Base-by-base conservation (phyloP, 768 basidiomycete genomes). In the button mushroom (Agaricus bisporus) region DNA sequence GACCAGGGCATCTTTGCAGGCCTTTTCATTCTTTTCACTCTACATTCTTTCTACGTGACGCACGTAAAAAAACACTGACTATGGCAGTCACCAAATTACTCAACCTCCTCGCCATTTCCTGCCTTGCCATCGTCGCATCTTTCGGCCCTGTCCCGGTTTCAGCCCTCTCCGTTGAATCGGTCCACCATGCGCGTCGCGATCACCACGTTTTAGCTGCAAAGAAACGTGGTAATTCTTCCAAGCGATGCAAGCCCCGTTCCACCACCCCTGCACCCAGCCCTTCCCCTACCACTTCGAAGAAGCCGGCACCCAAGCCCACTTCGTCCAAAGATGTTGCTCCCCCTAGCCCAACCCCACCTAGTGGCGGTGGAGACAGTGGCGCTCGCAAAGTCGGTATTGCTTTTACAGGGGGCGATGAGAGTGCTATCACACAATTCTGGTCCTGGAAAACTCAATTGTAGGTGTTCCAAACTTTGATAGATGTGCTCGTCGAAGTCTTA, bases 391-490 rank as follows among this genome's bases (percentile, higher is more conserved):
- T 78, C 41, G 80, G 88, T 57, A 64, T 86, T 17, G 85, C 77
- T 18, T 92, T 88, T 85, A 75, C 84, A 36, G 78, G 82, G 53
- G 75, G 77, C 49, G 71, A 80, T 55, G 70, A 74, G 55, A 52
- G 67, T 32, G 66, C 75, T 44, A 73, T 92, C 43, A 59, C 66
- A 12, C 69, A 77, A 60, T 90, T 80, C 64, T 69, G 73, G 48
- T 77, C 75, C 22, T 53, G 36, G 26, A 69, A 74, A 3, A 74
- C 80, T 45, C 54, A 61, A 51, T 64, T 55, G 85, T 86, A 59
- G 49, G 72, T 64, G 10, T 28, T 17, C 29, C 26, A 46, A 20
- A 11, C 12, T 26, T 11, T 36, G 8, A 37, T 8, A 18, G 10
- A 43, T 32, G 28, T 4, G 42, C 49, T 14, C 20, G 17, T 32